These are phyloP conservation scores for Phytophthora tentaculata DNA, from an alignment of 352 stramenopile genomes.

Conservation along the genomic window DNA sequence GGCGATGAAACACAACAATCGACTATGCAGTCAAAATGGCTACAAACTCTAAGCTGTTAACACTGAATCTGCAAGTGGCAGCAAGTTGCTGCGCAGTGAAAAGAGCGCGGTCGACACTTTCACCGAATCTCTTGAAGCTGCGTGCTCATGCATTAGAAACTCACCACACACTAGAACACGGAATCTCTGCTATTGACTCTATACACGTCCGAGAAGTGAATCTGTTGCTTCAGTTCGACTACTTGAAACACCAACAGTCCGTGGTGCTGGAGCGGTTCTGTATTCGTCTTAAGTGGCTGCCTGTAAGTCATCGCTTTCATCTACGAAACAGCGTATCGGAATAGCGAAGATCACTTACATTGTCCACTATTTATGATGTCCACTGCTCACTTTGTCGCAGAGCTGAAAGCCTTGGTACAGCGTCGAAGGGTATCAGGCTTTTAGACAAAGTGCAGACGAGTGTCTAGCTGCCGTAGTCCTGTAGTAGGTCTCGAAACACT, in stretches of 20 bases:
- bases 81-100: conserved; percentile 19
- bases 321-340: conserved; percentile 25
- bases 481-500: not conserved
- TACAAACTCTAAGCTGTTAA: conserved; percentile 20
- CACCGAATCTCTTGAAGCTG: conserved; percentile 23
- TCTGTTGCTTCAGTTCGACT: conserved; percentile 39
- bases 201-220: conserved; percentile 38
- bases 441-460: conserved; percentile 18
- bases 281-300: conserved; percentile 44
- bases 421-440: conserved; percentile 10
- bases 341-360: conserved; percentile 29
- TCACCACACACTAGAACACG: conserved; percentile 33
- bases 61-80: conserved; percentile 22
- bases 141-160: conserved; percentile 26
- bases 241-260: conserved; percentile 28
- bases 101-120: conserved; percentile 7
- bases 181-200: not conserved
- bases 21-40: conserved; percentile 15
- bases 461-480: too few species aligned
- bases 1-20: not conserved
- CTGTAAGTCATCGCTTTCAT: conserved; percentile 59
- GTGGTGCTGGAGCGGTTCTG: conserved; percentile 50
- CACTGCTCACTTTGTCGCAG: conserved; percentile 33
- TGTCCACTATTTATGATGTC: conserved; percentile 53
- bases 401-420: conserved; percentile 37